Evolutionary conservation across 1,284 basidiomycete genomes (phyloP), one percentile per base, ranked within the genome.

Genomic region (Uromyces viciae-fabae): DNA sequence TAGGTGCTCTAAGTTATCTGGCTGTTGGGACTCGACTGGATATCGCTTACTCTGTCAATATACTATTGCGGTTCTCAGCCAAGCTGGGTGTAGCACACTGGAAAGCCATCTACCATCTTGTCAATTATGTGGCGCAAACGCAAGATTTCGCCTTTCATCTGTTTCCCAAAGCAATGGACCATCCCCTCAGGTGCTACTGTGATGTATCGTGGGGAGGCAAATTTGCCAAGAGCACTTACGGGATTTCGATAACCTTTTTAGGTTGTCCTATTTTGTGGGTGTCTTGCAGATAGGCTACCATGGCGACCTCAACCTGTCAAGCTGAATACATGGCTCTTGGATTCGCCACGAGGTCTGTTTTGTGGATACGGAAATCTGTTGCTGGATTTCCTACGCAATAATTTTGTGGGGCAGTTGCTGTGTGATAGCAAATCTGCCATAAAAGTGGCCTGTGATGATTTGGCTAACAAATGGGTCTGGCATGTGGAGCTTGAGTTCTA

Each of bases 231-330:
- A 60, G 15, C 31, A 5, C 73, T 38, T 38, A 62, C 19, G 73
- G 73, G 14, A n/a, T 58, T 17, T 11, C 62, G 3, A 60, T 54
- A 7, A 8, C 31, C 19, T 52, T 75, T 36, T 38, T n/a, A 25
- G 56, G 38, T 7, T 8, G 8, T 28, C 73, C 73, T 9, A 60
- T 75, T n/a, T 11, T 36, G 5, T 75, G 73, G 73, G 19, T 28
- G 3, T 33, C 54, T 5, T 9, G 56, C 2, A 7, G 73, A 7
- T 56, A 38, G 7, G 11, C 4, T 25, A 9, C 43, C 22, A 56
- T 62, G 25, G 73, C 73, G 52, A 14, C 73, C 3, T 58, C 73
- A 14, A 75, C 54, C n/a, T 75, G 73, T 36, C 69, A 72, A 28
- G 69, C 69, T 22, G 69, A 72, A 72, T 49, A 46, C 19, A 72